Conservation (phyloP, 805 yeast species). For the Metschnikowia arizonensis region DNA sequence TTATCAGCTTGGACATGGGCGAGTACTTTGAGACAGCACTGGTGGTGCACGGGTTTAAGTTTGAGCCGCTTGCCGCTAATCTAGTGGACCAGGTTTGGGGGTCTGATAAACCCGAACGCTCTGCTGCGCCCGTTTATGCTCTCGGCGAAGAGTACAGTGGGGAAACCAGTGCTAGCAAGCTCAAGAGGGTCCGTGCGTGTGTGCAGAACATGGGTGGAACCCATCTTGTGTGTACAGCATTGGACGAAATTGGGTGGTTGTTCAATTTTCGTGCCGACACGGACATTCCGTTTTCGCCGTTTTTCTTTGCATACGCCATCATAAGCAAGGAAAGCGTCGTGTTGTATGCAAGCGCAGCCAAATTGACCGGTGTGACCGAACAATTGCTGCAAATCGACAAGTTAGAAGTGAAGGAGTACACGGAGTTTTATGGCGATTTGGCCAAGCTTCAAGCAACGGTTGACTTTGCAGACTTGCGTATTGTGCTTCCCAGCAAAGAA, state of each 20-base stretch:
- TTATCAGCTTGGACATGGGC: conserved; percentile 53
- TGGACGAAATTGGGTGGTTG: conserved; percentile 91
- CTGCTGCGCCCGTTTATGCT: conserved; percentile 31
- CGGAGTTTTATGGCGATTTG: conserved; percentile 56
- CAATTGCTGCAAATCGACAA: conserved; percentile 27
- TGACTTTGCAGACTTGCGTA: conserved; percentile 12
- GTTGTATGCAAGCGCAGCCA: conserved; percentile 52
- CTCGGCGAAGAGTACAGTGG: conserved; percentile 33
- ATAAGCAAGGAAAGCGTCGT: conserved; percentile 32
- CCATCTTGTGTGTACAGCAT: conserved; percentile 56
- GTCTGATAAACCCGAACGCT: conserved; percentile 30
- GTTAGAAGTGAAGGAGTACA: conserved; percentile 48
- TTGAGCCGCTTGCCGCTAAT: conserved; percentile 30
- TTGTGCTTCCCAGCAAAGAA: conserved; percentile 32
- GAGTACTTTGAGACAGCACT: conserved; percentile 31
- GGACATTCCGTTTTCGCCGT: conserved; percentile 84
- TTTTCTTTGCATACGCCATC: conserved; percentile 67
- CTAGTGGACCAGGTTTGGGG: conserved; percentile 41
- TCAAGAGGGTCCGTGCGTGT: conserved; percentile 26
- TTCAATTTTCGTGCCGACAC: conserved; percentile 71
- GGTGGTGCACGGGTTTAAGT: conserved; percentile 22
- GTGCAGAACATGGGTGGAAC: conserved; percentile 26
- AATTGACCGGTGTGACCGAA: conserved; percentile 30
- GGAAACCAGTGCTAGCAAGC: conserved; percentile 27
- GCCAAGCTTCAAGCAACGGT: conserved; percentile 23